These are phyloP conservation scores for Rhododendron griersonianum DNA, from an alignment of 148 eudicot species.

Conservation along the genomic window DNA sequence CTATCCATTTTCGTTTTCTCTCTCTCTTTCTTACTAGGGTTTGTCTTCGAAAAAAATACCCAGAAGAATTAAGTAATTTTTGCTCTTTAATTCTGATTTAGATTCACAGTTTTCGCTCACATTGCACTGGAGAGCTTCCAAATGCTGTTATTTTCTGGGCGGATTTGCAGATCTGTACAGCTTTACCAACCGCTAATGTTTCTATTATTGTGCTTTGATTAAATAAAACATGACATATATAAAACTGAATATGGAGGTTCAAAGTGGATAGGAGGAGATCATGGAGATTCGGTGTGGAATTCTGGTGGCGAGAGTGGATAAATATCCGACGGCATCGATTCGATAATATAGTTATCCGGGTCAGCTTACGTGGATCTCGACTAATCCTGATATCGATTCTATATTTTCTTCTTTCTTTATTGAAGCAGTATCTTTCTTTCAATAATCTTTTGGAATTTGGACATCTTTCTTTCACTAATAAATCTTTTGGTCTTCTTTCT, in stretches of 20 bases:
- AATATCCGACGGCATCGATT: slow-evolving; percentile 11
- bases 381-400: neutral
- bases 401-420: neutral
- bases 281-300: neutral
- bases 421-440: neutral
- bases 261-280: neutral
- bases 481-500: neutral
- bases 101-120: neutral
- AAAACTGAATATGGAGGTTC: neutral
- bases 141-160: neutral
- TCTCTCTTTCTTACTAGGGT: neutral
- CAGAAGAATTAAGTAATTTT: neutral
- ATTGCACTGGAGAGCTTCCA: neutral
- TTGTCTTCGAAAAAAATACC: neutral
- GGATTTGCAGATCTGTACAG: neutral
- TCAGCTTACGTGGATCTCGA: no score
- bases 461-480: neutral
- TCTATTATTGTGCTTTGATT: neutral
- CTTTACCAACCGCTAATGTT: neutral
- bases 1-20: neutral
- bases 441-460: neutral
- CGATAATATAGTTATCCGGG: neutral
- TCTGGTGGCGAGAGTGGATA: slow-evolving; percentile 6
- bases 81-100: neutral
- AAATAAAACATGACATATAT: neutral